phyloP scores from a whole-genome alignment of 108 stramenopile genomes.

The Conticribra guillardii region DNA sequence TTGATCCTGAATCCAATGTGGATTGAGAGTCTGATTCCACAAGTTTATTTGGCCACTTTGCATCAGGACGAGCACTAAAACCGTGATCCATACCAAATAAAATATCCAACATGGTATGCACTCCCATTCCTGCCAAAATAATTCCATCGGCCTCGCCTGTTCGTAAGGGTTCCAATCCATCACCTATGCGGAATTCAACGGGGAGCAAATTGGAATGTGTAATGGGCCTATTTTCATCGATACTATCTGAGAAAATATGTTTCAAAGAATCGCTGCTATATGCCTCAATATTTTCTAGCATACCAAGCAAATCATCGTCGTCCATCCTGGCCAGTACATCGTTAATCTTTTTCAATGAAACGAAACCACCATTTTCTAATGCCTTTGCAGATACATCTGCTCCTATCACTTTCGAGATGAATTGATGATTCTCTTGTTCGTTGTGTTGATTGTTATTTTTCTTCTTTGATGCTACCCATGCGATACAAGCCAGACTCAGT shows the following conservation, averaged over 20 bases:
- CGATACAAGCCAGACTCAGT: conserved; percentile 65
- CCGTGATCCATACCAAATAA: conserved; percentile 23
- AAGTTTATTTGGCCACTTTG: neutral
- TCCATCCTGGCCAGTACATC: conserved; percentile 10
- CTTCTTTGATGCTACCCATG: conserved; percentile 15
- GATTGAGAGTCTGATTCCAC: too few species aligned
- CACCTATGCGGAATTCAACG: conserved; percentile 69
- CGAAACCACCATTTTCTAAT: neutral
- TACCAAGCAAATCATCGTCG: neutral
- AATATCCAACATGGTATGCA: conserved; percentile 71
- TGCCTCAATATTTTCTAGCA: neutral
- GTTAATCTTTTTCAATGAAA: neutral
- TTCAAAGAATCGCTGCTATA: neutral
- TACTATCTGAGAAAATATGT: neutral
- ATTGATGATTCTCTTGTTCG: neutral
- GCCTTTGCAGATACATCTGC: conserved; percentile 62
- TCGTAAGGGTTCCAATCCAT: conserved; percentile 63
- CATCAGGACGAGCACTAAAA: neutral
- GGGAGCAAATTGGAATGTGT: conserved; percentile 16
- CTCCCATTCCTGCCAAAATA: conserved; percentile 87
- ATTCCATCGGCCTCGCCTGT: conserved; percentile 69
- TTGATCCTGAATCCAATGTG: too few species aligned
- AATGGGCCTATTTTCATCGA: neutral
- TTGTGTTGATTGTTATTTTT: conserved; percentile 8
- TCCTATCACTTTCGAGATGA: conserved; percentile 66